phyloP scores from a whole-genome alignment of 2,329 filamentous ascomycete genomes.

The Fusarium odoratissimum region DNA sequence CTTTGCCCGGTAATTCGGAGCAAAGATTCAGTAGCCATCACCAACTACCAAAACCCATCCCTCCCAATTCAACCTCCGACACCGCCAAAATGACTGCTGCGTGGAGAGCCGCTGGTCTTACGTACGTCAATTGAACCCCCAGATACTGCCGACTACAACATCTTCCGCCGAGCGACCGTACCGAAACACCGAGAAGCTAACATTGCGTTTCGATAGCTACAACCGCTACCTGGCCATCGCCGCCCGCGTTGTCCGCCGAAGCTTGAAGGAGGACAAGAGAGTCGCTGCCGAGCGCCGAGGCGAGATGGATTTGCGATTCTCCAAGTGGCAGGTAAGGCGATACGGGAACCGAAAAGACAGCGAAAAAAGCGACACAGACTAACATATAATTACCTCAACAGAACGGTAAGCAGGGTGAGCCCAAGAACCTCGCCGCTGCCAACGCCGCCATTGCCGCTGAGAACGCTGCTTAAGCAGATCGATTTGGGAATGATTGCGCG shows the following conservation, averaged over 20 bases:
- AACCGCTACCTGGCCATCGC: conserved; percentile 99
- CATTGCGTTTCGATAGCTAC: conserved; percentile 74
- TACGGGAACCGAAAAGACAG: neutral
- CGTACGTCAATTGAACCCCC: conserved; percentile 71
- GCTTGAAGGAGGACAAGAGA: conserved; percentile 95
- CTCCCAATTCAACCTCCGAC: conserved; percentile 49
- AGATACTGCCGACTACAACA: conserved; percentile 7
- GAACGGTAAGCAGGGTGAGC: conserved; percentile 96
- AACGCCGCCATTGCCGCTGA: conserved; percentile 58
- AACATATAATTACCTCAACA: conserved; percentile 60
- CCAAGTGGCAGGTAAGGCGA: conserved; percentile 87
- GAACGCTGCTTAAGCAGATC: conserved; percentile 51
- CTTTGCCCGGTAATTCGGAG: conserved; percentile 48
- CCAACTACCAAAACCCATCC: conserved; percentile 48
- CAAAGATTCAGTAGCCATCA: conserved; percentile 53
- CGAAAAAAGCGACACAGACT: conserved; percentile 25
- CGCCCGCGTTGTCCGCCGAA: conserved; percentile 93
- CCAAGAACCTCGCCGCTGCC: conserved; percentile 75
- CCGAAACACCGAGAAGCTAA: conserved; percentile 50
- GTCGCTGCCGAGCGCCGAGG: conserved; percentile 88
- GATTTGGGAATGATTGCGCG: conserved; percentile 37
- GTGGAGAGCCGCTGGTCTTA: conserved; percentile 98
- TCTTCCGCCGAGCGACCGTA: conserved; percentile 19
- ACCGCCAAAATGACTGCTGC: conserved; percentile 89
- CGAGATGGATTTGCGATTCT: conserved; percentile 87